Evolutionary conservation across 345 rosid genomes (phyloP).

Genomic region (Euphorbia lathyris): DNA sequence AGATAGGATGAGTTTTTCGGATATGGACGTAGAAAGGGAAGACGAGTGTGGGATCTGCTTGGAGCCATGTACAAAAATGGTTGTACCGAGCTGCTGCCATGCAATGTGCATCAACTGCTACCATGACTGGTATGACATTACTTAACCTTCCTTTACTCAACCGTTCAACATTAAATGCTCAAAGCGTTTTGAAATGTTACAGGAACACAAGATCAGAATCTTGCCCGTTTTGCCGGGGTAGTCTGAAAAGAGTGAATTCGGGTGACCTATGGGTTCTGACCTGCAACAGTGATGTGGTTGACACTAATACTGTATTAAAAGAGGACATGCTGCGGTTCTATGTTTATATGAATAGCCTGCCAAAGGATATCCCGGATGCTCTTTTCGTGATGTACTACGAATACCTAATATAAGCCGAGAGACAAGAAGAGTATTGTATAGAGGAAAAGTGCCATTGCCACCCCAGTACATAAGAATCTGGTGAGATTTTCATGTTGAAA

Average conservation of each 20-base stretch:
- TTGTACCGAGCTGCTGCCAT: slow-evolving; percentile 31
- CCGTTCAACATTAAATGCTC: background rate
- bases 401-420: slow-evolving; percentile 24
- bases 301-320: slow-evolving; percentile 19
- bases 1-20: slow-evolving; percentile 18
- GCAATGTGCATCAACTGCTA: slow-evolving; percentile 38
- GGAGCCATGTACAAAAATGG: slow-evolving; percentile 34
- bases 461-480: slow-evolving; percentile 15
- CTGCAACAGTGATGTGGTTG: slow-evolving; percentile 26
- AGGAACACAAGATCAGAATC: slow-evolving; percentile 34
- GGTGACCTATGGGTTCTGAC: slow-evolving; percentile 33
- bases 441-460: slow-evolving; percentile 6
- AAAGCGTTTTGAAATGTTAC: slow-evolving; percentile 1
- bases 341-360: slow-evolving; percentile 26
- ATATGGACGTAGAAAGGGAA: slow-evolving; percentile 20
- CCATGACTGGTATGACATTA: slow-evolving; percentile 23
- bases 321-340: slow-evolving; percentile 28
- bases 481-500: slow-evolving; percentile 14
- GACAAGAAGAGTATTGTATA: slow-evolving; percentile 1
- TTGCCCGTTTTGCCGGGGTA: slow-evolving; percentile 32
- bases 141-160: background rate
- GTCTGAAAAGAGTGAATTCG: slow-evolving; percentile 26
- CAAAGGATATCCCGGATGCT: slow-evolving; percentile 26
- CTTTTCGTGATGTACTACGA: slow-evolving; percentile 31
- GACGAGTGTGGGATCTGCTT: slow-evolving; percentile 35